Conservation (phyloP, 2,329 filamentous ascomycete genomes). For the Polychaeton citri region DNA sequence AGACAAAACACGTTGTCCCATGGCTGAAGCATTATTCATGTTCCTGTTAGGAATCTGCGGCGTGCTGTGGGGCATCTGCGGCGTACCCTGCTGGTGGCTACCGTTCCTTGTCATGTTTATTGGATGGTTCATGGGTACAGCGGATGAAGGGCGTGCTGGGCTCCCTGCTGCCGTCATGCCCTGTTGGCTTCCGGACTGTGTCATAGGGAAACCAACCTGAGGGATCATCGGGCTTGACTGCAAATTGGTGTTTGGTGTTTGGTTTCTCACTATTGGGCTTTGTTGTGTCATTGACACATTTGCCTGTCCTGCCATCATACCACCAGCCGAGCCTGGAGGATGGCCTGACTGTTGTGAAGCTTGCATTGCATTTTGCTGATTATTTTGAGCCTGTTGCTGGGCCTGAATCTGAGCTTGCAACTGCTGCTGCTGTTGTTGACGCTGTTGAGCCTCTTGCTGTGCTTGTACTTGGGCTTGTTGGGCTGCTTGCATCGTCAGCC, state of each 20-base stretch:
- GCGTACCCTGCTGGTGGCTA: constrained; percentile 25
- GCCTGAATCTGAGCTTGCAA: constrained; percentile 16
- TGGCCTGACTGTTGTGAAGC: constrained; percentile 25
- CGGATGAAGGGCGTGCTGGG: constrained; percentile 52
- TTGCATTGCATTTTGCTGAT: constrained; percentile 24
- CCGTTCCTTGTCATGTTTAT: constrained; percentile 23
- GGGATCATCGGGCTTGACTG: constrained; percentile 30
- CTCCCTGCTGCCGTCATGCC: constrained; percentile 32
- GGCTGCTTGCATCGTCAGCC: constrained; percentile 32
- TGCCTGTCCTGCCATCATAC: neutral
- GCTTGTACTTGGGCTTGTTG: constrained; percentile 21
- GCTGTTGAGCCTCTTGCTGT: constrained; percentile 7
- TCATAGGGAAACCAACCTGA: constrained; percentile 33
- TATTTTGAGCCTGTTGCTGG: constrained; percentile 14
- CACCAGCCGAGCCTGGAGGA: constrained; percentile 35
- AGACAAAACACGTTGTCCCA: constrained; percentile 8
- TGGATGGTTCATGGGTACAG: constrained; percentile 34
- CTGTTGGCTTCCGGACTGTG: constrained; percentile 54
- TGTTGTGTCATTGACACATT: constrained; percentile 35
- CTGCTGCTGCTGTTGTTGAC: constrained; percentile 21
- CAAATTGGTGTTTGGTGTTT: constrained; percentile 32
- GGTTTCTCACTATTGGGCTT: constrained; percentile 44
- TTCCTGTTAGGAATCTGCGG: constrained; percentile 23
- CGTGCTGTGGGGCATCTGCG: constrained; percentile 25
- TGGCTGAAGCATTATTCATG: constrained; percentile 2